Evolutionary conservation across 768 basidiomycete species (phyloP).

Genomic region (Pulveroboletus ravenelii): DNA sequence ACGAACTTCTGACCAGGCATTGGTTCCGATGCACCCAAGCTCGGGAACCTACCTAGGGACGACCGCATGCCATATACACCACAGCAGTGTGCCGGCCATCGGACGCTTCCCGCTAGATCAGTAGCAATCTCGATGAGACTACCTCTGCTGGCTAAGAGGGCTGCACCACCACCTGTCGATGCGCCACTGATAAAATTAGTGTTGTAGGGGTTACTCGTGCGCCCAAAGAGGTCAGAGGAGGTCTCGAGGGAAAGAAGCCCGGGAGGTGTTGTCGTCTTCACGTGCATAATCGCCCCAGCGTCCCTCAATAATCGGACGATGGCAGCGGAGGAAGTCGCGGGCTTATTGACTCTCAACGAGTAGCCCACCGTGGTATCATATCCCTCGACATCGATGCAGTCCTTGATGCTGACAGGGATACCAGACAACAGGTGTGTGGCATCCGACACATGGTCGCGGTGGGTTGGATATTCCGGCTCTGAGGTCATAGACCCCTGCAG

Average conservation of each 20-base stretch:
- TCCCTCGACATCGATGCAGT: conserved; percentile 42
- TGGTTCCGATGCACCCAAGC: conserved; percentile 30
- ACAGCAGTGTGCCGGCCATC: conserved; percentile 46
- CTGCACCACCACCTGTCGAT: conserved; percentile 49
- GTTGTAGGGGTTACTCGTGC: conserved; percentile 47
- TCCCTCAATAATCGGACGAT: conserved; percentile 38
- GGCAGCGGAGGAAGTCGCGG: conserved; percentile 32
- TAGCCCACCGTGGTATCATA: conserved; percentile 45
- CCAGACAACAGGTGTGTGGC: conserved; percentile 34
- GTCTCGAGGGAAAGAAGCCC: conserved; percentile 39
- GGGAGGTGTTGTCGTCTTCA: conserved; percentile 43
- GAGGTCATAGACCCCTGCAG: conserved; percentile 28
- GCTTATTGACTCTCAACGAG: conserved; percentile 35
- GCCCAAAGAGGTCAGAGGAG: conserved; percentile 42
- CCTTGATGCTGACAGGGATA: conserved; percentile 48
- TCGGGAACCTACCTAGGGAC: conserved; percentile 36
- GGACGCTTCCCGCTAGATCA: conserved; percentile 47
- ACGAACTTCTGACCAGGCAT: too few species aligned
- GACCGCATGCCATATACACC: conserved; percentile 43
- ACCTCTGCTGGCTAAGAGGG: conserved; percentile 45
- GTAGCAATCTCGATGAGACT: conserved; percentile 43
- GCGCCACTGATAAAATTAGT: conserved; percentile 39
- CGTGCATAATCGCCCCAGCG: conserved; percentile 40
- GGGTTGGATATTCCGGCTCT: conserved; percentile 7
- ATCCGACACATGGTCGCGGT: neutral